Percentiles rank a stretch among this genome's conserved stretches.
phyloP scores from a whole-genome alignment of 805 yeast species.

The Starmera quercuum region DNA sequence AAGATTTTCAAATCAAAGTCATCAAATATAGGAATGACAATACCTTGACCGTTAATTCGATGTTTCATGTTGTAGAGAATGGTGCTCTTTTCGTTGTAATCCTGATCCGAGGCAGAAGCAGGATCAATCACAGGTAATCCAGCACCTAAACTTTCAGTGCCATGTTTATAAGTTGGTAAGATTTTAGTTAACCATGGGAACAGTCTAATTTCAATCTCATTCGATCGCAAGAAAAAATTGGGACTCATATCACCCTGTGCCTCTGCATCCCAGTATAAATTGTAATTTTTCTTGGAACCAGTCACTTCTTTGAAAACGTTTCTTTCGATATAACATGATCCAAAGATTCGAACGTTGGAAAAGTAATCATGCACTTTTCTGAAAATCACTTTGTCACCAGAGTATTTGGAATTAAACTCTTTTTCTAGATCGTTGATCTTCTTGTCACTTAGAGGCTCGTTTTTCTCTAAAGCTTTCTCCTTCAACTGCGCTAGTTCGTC shows the following conservation, averaged over 20 bases:
- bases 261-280: conserved; percentile 7
- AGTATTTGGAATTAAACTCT: background rate
- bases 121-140: conserved; percentile 21
- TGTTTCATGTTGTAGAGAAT: conserved; percentile 14
- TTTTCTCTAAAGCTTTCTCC: background rate
- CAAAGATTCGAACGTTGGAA: conserved; percentile 15
- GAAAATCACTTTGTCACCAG: background rate
- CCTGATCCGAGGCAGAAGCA: conserved; percentile 1
- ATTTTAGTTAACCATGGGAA: conserved; percentile 32
- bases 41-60: conserved; percentile 21
- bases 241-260: conserved; percentile 1
- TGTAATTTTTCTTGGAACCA: conserved; percentile 1
- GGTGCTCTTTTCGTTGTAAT: conserved; percentile 8
- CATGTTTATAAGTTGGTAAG: conserved; percentile 29
- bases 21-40: conserved; percentile 18
- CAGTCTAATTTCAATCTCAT: conserved; percentile 25
- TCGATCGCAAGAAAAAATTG: conserved; percentile 14
- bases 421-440: background rate
- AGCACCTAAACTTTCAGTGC: conserved; percentile 22
- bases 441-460: background rate
- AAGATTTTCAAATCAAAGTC: conserved; percentile 12
- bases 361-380: conserved; percentile 4
- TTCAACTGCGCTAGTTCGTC: background rate
- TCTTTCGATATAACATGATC: conserved; percentile 12
- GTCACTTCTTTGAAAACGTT: conserved; percentile 5